Evolutionary conservation across 345 rosid species (phyloP).

Genomic region (Anastatica hierochuntica): DNA sequence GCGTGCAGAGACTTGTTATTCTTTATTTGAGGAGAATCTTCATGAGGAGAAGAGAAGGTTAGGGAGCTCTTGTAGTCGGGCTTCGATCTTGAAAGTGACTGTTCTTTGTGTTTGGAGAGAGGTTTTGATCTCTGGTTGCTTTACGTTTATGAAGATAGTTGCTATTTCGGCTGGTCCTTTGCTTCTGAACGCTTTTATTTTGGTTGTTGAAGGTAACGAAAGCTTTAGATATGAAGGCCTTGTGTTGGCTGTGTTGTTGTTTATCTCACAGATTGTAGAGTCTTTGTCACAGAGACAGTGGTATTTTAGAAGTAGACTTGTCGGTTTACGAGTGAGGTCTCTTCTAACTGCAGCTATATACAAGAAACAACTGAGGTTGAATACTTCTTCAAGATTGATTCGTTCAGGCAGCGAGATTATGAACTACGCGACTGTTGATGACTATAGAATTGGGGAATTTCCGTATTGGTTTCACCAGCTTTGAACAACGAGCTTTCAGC

Average conservation of each 20-base stretch:
- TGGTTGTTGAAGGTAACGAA: conserved; percentile 73
- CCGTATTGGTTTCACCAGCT: conserved; percentile 95
- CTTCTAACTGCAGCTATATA: conserved; percentile 72
- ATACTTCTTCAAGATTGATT: conserved; percentile 55
- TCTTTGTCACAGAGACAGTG: conserved; percentile 90
- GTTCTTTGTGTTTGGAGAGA: conserved; percentile 56
- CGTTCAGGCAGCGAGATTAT: conserved; percentile 89
- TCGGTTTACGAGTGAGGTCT: conserved; percentile 73
- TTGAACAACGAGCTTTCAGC: conserved; percentile 86
- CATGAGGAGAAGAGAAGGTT: conserved; percentile 41
- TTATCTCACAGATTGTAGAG: conserved; percentile 52
- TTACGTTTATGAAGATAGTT: conserved; percentile 67
- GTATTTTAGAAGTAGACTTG: conserved; percentile 73
- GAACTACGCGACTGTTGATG: conserved; percentile 91
- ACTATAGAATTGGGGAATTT: conserved; percentile 85
- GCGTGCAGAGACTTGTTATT: conserved; percentile 65
- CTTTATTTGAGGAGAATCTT: conserved; percentile 40
- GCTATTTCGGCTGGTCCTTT: conserved; percentile 76
- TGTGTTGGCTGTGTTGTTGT: conserved; percentile 49
- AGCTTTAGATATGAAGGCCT: conserved; percentile 66
- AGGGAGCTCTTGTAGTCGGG: conserved; percentile 25
- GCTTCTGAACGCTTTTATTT: conserved; percentile 76
- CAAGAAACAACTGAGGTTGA: conserved; percentile 71
- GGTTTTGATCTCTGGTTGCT: conserved; percentile 64
- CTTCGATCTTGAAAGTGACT: conserved; percentile 50